Evolutionary conservation across 306 rosid genomes (phyloP).

Genomic region (Lathyrus aphaca): DNA sequence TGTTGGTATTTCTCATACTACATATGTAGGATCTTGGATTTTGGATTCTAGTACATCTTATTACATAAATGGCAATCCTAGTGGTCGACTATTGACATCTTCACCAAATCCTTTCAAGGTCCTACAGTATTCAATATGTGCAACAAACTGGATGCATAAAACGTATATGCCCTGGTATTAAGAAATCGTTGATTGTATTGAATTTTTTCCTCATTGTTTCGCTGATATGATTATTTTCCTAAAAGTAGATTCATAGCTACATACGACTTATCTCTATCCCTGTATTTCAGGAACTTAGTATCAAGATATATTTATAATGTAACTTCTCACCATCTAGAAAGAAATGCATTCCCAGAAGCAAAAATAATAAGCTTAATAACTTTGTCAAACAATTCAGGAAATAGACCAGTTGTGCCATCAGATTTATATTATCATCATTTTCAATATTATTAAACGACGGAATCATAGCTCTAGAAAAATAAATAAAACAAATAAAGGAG

Average conservation of each 20-base stretch:
- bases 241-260: not conserved
- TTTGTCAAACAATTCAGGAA: conserved; percentile 8
- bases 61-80: not conserved
- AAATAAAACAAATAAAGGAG: not conserved
- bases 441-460: conserved; percentile 3
- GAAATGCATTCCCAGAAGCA: conserved; percentile 12
- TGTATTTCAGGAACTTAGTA: not conserved
- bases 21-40: not conserved
- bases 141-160: not conserved
- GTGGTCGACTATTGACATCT: not conserved
- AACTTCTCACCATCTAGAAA: not conserved
- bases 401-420: not conserved
- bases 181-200: not conserved
- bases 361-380: conserved; percentile 21
- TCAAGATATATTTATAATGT: not conserved
- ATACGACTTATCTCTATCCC: not conserved
- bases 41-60: not conserved
- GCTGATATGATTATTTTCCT: not conserved
- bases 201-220: not conserved
- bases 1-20: not conserved
- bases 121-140: not conserved
- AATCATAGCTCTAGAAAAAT: conserved; percentile 16
- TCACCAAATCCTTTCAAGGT: not conserved
- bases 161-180: not conserved
- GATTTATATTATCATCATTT: not conserved